Conservation (phyloP, 2,329 filamentous ascomycete species). For the Aspergillus pseudonomiae region DNA sequence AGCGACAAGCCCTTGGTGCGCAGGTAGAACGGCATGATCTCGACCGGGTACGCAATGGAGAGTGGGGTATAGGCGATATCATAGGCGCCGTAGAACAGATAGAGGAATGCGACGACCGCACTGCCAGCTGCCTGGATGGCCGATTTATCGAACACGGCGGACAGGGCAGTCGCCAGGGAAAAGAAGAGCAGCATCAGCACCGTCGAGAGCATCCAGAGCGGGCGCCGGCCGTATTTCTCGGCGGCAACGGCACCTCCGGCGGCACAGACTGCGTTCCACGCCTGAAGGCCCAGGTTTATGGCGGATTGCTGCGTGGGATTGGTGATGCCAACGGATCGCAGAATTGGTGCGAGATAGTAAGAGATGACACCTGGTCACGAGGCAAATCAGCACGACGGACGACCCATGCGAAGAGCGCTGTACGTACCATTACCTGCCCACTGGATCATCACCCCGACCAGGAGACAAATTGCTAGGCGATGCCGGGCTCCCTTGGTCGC, state of each 20-base stretch:
- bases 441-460: not conserved
- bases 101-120: not conserved
- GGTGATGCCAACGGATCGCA: not conserved
- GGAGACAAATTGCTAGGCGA: not conserved
- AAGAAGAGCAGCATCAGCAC: slow-evolving; percentile 33
- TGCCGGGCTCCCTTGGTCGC: not conserved
- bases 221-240: not conserved
- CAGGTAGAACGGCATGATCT: slow-evolving; percentile 40
- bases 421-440: not conserved
- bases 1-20: slow-evolving; percentile 40
- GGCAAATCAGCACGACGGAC: not conserved
- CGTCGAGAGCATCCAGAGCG: not conserved
- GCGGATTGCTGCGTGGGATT: not conserved
- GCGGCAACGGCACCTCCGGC: not conserved
- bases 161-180: not conserved
- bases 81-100: slow-evolving; percentile 26
- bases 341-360: not conserved
- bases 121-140: not conserved
- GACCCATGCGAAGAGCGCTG: not conserved
- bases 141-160: not conserved
- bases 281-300: not conserved
- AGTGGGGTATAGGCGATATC: slow-evolving; percentile 34
- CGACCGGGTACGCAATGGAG: slow-evolving; percentile 32
- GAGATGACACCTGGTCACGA: not conserved
- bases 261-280: not conserved